Base-by-base conservation (phyloP, 2,329 filamentous ascomycete species). In the Colletotrichum cuscutae region DNA sequence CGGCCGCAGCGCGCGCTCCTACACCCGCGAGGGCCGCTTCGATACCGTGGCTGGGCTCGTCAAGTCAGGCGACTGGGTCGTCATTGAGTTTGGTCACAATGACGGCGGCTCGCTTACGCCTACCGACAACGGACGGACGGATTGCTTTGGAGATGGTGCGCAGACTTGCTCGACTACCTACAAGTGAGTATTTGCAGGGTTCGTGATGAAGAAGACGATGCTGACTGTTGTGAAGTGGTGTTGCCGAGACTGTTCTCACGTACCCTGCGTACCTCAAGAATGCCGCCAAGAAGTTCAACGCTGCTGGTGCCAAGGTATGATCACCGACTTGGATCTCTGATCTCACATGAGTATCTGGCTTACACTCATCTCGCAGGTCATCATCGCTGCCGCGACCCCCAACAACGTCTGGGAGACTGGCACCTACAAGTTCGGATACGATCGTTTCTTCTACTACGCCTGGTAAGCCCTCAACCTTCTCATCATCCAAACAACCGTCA, bases 1-100 rank as follows among this genome's bases (percentile, higher is more conserved):
- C 9, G 92, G 92, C 24, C 89, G 91, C 62, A 91, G 88, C 30
- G 91, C 92, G 1, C 87, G 92, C 59, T 92, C 90, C 26, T 94
- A 87, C 81, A 91, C 88, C 1, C 87, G 89, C 60, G 92, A 94
- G 81, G 89, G 89, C 9, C 89, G 89, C 15, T 94, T 94, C 82
- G 80, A 85, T 19, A 84, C 84, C 0, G 87, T 94, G 65, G 86
- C 88, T 59, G 81, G 85, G 37, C 77, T 84, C 2, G 83, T 93
- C 28, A 76, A 87, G 77, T 68, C 84, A 1, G 90, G 89, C 37
- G 92, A 94, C 80, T 91, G 89, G 80, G 91, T 93, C 1, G 84
- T 93, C 65, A 92, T 94, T 65, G 91, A 93, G 77, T 93, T 94
- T 77, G 92, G 92, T 0, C 92, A 94, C 83, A 94, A 94, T 76